Evolutionary conservation across 441 rosid genomes (phyloP).

Genomic region (Adansonia gregorii): DNA sequence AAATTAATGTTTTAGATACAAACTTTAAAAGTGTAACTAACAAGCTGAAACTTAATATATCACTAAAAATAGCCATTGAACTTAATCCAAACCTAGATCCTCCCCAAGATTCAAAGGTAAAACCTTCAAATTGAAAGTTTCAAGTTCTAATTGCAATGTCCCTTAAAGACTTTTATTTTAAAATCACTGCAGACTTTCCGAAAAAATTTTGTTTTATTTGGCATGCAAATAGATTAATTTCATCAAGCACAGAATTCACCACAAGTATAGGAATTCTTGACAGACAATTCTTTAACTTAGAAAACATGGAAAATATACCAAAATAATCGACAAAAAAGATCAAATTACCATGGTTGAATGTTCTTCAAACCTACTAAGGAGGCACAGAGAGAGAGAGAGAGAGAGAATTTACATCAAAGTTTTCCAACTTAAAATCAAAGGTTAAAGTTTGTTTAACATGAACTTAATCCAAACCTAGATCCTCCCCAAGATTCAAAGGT

Average conservation of each 20-base stretch:
- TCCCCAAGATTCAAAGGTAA: background rate
- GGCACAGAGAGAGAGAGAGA: background rate
- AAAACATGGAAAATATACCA: background rate
- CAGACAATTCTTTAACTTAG: background rate
- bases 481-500: background rate
- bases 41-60: background rate
- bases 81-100: background rate
- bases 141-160: background rate
- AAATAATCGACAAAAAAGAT: background rate
- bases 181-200: background rate
- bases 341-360: background rate
- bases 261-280: background rate
- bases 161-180: background rate
- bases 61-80: background rate
- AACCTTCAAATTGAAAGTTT: background rate
- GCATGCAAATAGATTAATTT: background rate
- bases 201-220: background rate
- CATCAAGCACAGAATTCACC: conserved; percentile 3
- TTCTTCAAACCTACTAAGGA: conserved; percentile 5
- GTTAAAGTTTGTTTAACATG: too few species aligned
- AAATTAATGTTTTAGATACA: background rate
- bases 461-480: background rate
- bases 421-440: background rate
- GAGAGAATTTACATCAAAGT: background rate
- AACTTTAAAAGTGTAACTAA: background rate